A percentile compares a stretch with the other conserved stretches of the same genome.
phyloP scores from a whole-genome alignment of 1,139 yeast species.

The Hemisphaericaspora xylofermentans region DNA sequence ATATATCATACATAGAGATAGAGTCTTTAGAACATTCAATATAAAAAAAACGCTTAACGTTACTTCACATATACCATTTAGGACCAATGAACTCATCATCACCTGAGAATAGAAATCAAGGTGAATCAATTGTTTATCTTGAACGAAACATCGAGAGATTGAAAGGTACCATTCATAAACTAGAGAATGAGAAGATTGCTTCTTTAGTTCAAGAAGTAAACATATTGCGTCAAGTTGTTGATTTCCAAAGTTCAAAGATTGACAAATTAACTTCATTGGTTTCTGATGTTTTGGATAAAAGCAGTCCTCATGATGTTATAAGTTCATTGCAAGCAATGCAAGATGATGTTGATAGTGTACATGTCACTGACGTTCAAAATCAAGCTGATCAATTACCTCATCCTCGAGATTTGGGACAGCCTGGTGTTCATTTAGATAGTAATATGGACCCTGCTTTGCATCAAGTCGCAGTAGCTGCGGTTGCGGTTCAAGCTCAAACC shows the following conservation, averaged over 20 bases:
- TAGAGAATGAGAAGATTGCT: slow-evolving; percentile 24
- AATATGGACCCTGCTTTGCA: slow-evolving; percentile 42
- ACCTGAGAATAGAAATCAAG: not conserved
- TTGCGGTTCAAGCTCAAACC: slow-evolving; percentile 18
- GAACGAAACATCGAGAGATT: slow-evolving; percentile 16
- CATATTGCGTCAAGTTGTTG: slow-evolving; percentile 38
- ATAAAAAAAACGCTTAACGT: too few species aligned
- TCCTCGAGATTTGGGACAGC: slow-evolving; percentile 7
- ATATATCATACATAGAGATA: not conserved
- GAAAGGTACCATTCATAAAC: slow-evolving; percentile 13
- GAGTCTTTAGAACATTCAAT: not conserved
- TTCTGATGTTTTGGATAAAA: slow-evolving; percentile 34
- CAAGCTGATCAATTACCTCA: slow-evolving; percentile 11
- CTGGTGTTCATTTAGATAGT: slow-evolving; percentile 24
- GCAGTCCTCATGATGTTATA: slow-evolving; percentile 31
- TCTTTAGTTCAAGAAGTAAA: slow-evolving; percentile 33
- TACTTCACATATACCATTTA: too few species aligned
- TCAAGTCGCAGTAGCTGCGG: slow-evolving; percentile 42
- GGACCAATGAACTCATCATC: slow-evolving; percentile 7
- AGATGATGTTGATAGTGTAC: slow-evolving; percentile 22
- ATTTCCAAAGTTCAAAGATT: slow-evolving; percentile 38
- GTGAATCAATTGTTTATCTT: slow-evolving; percentile 9
- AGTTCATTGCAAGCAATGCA: slow-evolving; percentile 28
- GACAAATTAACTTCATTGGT: slow-evolving; percentile 38
- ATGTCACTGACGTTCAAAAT: slow-evolving; percentile 14